Percentiles rank a stretch among this genome's conserved stretches.
These are phyloP conservation scores for Scytalidium lignicola DNA, from an alignment of 2,329 filamentous ascomycete genomes.

Conservation along the genomic window DNA sequence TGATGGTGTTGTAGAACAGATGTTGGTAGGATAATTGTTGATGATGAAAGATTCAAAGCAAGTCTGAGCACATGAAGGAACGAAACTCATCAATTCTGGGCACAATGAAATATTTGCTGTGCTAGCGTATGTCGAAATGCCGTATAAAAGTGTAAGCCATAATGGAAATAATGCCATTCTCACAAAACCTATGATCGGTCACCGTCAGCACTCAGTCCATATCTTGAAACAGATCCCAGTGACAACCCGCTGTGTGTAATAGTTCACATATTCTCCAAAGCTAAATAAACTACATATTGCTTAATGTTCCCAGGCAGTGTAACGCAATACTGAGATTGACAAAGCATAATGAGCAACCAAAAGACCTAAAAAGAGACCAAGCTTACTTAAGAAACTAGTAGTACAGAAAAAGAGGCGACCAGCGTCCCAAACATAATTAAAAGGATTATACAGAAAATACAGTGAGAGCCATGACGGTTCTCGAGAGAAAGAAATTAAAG, in stretches of 20 bases:
- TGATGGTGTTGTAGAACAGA: conserved; percentile 45
- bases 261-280: background rate
- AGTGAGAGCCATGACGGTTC: background rate
- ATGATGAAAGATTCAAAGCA: conserved; percentile 61
- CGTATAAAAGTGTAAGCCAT: conserved; percentile 22
- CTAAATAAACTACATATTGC: background rate
- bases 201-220: background rate
- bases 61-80: conserved; percentile 45
- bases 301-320: background rate
- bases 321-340: background rate
- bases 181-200: conserved; percentile 4
- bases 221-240: background rate
- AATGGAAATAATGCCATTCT: conserved; percentile 28
- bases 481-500: conserved; percentile 22
- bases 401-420: conserved; percentile 23
- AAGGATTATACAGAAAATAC: conserved; percentile 12
- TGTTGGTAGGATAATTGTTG: conserved; percentile 48
- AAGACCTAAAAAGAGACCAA: background rate
- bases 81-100: conserved; percentile 22
- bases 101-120: conserved; percentile 16
- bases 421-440: conserved; percentile 30
- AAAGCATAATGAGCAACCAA: background rate
- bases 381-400: conserved; percentile 25
- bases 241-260: background rate
- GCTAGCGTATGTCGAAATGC: conserved; percentile 14